These are phyloP conservation scores for Striga asiatica DNA, from an alignment of 257 asterid genomes.

Conservation along the genomic window DNA sequence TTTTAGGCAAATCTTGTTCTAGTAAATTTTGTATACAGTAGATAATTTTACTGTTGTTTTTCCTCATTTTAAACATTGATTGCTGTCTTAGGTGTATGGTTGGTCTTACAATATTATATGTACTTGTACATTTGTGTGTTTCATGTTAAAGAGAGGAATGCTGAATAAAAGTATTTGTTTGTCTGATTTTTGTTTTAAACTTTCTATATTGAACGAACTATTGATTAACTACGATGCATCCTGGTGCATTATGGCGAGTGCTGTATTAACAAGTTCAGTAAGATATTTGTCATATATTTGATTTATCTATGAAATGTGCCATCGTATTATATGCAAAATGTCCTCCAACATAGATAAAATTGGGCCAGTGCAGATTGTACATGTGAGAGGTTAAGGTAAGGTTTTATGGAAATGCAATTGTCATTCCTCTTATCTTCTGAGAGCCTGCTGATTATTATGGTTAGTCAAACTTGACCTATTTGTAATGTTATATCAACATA, in stretches of 20 bases:
- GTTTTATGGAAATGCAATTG: background rate
- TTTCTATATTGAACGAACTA: background rate
- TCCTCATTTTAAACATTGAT: background rate
- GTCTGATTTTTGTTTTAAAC: background rate
- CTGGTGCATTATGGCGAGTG: background rate
- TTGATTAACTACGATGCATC: background rate
- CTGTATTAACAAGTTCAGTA: background rate
- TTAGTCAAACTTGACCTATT: too few species aligned
- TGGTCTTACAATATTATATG: background rate
- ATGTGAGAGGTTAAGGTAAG: background rate
- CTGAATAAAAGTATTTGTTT: background rate
- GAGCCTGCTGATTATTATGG: too few species aligned
- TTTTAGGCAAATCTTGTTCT: constrained; percentile 1
- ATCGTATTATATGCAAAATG: background rate
- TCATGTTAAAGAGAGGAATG: background rate
- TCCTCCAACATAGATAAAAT: background rate
- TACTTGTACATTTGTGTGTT: background rate
- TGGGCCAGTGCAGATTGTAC: background rate
- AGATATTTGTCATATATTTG: background rate
- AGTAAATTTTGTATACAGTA: background rate
- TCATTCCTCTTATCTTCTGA: too few species aligned
- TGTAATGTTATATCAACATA: too few species aligned
- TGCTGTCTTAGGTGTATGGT: background rate
- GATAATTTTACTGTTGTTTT: background rate
- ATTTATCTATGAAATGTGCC: background rate